Percentiles rank a stretch among this genome's conserved stretches.
These are phyloP conservation scores for Pontederia paniculata DNA, from an alignment of 176 grass and related monocot species.

Conservation along the genomic window DNA sequence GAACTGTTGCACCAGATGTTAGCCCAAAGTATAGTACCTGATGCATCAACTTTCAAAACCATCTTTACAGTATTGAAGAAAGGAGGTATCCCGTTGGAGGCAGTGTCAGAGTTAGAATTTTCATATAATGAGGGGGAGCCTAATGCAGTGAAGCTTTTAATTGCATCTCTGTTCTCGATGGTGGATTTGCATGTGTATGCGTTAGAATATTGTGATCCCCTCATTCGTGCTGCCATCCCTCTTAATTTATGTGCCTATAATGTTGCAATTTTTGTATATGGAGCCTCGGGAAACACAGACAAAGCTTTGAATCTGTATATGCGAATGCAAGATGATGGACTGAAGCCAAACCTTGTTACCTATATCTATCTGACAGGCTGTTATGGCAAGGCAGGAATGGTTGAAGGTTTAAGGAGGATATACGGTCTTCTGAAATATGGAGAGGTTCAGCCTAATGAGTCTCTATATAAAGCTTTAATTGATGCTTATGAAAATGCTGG, in stretches of 20 bases:
- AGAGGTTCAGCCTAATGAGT: conserved; percentile 21
- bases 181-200: conserved; percentile 35
- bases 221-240: conserved; percentile 23
- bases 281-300: conserved; percentile 32
- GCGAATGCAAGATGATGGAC: conserved; percentile 40
- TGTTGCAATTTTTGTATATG: conserved; percentile 51
- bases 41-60: conserved; percentile 40
- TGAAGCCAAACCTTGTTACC: conserved; percentile 36
- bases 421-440: conserved; percentile 37
- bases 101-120: conserved; percentile 37
- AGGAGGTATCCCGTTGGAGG: conserved; percentile 27
- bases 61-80: conserved; percentile 49
- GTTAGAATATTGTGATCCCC: conserved; percentile 38
- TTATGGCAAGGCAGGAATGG: conserved; percentile 33
- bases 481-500: conserved; percentile 24
- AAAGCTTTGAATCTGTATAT: conserved; percentile 57
- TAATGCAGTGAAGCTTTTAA: conserved; percentile 29
- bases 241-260: conserved; percentile 42
- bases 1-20: conserved; percentile 60
- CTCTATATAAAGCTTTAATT: conserved; percentile 25
- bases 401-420: conserved; percentile 29
- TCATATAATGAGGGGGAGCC: conserved; percentile 35
- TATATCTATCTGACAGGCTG: conserved; percentile 39
- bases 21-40: conserved; percentile 27
- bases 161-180: conserved; percentile 49